A percentile compares a stretch with the other conserved stretches of the same genome.
Evolutionary conservation across 1,139 yeast species (phyloP).

Genomic region (Pichia sp.): DNA sequence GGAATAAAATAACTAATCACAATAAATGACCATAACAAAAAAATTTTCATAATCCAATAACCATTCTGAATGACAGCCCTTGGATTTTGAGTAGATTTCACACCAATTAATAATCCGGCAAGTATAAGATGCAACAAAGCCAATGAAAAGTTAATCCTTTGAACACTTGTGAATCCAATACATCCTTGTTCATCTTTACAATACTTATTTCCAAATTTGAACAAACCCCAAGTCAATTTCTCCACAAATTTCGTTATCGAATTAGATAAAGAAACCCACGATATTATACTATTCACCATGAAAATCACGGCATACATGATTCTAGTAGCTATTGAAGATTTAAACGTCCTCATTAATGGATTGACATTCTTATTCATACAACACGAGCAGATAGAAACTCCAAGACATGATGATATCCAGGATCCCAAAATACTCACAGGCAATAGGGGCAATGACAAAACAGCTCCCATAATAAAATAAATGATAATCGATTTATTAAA

Average conservation of each 20-base stretch:
- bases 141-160: conserved; percentile 81
- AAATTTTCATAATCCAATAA: conserved; percentile 75
- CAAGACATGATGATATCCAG: conserved; percentile 73
- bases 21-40: conserved; percentile 53
- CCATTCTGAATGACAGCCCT: conserved; percentile 86
- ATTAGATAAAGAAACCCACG: conserved; percentile 89
- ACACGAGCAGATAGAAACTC: conserved; percentile 78
- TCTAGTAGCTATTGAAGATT: conserved; percentile 72
- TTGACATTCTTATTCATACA: conserved; percentile 38
- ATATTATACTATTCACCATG: conserved; percentile 67
- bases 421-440: conserved; percentile 57
- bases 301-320: conserved; percentile 78
- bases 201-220: conserved; percentile 48
- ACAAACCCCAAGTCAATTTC: conserved; percentile 61
- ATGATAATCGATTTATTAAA: too few relatives aligned
- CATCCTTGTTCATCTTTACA: conserved; percentile 79
- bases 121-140: conserved; percentile 72
- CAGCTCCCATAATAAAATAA: conserved; percentile 97
- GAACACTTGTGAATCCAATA: conserved; percentile 88
- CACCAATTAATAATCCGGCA: conserved; percentile 64
- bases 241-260: conserved; percentile 74
- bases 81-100: conserved; percentile 71
- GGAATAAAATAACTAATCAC: conserved; percentile 73
- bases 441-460: conserved; percentile 63
- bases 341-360: conserved; percentile 55